These are phyloP conservation scores for Trichoderma orchidacearum DNA, from an alignment of 495 filamentous ascomycete species.

Conservation along the genomic window DNA sequence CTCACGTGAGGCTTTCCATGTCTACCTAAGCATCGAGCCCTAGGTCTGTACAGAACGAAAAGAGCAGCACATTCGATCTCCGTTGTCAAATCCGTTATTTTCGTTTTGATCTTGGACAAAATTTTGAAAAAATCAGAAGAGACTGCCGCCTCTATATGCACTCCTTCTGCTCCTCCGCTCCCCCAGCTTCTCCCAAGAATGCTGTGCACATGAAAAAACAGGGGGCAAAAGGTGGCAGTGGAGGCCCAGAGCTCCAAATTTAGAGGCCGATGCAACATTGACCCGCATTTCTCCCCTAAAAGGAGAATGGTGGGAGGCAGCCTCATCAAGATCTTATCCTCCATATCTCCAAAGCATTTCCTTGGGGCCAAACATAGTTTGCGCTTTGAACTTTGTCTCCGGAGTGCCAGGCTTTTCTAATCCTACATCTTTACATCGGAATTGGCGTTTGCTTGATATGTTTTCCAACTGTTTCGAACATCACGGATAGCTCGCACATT, in stretches of 20 bases:
- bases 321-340: background rate
- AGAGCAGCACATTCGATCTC: too few species aligned
- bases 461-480: slow-evolving; percentile 8
- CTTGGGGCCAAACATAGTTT: background rate
- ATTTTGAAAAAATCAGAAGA: too few species aligned
- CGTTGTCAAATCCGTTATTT: too few species aligned
- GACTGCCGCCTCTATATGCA: too few species aligned
- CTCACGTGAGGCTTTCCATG: background rate
- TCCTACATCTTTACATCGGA: background rate
- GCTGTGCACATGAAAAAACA: background rate
- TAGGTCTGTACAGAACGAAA: too few species aligned
- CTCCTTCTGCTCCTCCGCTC: background rate
- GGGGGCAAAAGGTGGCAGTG: background rate
- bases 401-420: background rate
- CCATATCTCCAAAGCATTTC: background rate
- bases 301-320: background rate
- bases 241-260: background rate
- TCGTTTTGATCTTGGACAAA: too few species aligned
- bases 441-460: slow-evolving; percentile 7
- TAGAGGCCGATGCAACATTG: background rate
- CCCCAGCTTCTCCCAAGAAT: background rate
- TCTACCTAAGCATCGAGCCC: background rate
- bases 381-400: background rate
- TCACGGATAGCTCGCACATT: background rate
- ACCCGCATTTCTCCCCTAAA: background rate